Base-by-base conservation (phyloP, 2,329 filamentous ascomycete species). In the Aspergillus tubingensis region DNA sequence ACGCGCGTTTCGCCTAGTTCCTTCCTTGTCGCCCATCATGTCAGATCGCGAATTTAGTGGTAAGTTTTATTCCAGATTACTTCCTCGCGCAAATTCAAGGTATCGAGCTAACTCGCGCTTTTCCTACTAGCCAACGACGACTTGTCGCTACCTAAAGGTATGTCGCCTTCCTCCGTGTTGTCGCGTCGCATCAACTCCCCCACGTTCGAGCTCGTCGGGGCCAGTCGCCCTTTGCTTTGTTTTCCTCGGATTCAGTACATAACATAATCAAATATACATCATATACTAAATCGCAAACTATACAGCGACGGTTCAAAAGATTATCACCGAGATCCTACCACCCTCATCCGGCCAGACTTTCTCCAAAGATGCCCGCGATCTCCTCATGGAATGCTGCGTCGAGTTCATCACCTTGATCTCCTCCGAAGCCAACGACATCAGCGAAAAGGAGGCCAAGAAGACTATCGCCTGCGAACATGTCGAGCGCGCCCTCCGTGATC, bases 381-480 rank as follows among this genome's bases (percentile, higher is more conserved):
- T 98, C 2, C 84, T 99, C 55, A 99, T 99, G 71, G 95, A 98
- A 81, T 98, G 95, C 81, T 99, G 95, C 73, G 94, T 99, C 72
- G 95, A 99, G 77, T 99, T 99, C 77, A 97, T 99, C 77, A 98
- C 95, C 17, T 86, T 99, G 71, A 91, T 99, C 69, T 97, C 93
- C n/a, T 96, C 92, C 51, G 94, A 99, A 80, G 95, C 95, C 64
- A 99, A 99, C 78, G 95, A 99, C 71, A 99, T 99, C 66, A 96
- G 93, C 11, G 95, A 99, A 76, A 96, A 96, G 78, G 95, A 99
- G 73, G 92, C 93, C 53, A 99, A 99, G 82, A 99, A 99, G 85
- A 99, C 95, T 3, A 99, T 99, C 69, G 94, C 94, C 11, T 96
- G 92, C 76, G 95, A 99, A 72, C 95, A 99, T 80, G 96, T 99